A percentile compares a stretch with the other conserved stretches of the same genome.
Evolutionary conservation across 331 rosid genomes (phyloP).

Genomic region (Ulmus americana): DNA sequence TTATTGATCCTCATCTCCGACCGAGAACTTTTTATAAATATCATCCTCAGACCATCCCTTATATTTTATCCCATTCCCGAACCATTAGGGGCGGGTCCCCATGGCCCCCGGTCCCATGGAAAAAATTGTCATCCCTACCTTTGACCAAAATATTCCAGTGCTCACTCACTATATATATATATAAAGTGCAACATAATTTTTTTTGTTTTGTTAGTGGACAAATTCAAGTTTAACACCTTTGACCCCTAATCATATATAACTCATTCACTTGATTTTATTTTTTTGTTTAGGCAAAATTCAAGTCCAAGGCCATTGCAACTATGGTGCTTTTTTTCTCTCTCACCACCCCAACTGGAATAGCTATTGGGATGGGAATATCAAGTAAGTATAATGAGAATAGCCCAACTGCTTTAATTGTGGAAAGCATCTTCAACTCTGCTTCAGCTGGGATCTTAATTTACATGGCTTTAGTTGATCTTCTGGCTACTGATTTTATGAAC

Average conservation of each 20-base stretch:
- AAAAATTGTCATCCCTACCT: no score
- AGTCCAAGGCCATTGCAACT: slow-evolving; percentile 30
- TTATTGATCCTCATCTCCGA: no score
- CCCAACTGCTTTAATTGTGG: slow-evolving; percentile 44
- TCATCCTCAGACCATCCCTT: fast-evolving
- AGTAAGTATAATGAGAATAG: slow-evolving; percentile 36
- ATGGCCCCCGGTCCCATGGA: no score
- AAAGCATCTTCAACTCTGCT: slow-evolving; percentile 60
- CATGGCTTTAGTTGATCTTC: slow-evolving; percentile 78
- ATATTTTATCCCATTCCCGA: no score
- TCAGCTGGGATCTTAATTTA: slow-evolving; percentile 65
- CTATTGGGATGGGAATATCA: slow-evolving; percentile 58
- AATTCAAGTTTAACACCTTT: no score
- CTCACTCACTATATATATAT: background rate
- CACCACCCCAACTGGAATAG: slow-evolving; percentile 64
- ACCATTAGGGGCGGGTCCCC: no score
- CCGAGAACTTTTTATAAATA: no score
- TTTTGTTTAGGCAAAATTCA: slow-evolving; percentile 31
- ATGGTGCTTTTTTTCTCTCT: slow-evolving; percentile 46
- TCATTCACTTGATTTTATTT: background rate
- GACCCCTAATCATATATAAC: background rate
- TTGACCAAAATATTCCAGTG: no score
- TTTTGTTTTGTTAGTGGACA: no score
- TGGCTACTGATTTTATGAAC: slow-evolving; percentile 67
- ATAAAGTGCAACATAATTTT: background rate